Conservation (phyloP, 306 rosid genomes). For the Begonia loranthoides region DNA sequence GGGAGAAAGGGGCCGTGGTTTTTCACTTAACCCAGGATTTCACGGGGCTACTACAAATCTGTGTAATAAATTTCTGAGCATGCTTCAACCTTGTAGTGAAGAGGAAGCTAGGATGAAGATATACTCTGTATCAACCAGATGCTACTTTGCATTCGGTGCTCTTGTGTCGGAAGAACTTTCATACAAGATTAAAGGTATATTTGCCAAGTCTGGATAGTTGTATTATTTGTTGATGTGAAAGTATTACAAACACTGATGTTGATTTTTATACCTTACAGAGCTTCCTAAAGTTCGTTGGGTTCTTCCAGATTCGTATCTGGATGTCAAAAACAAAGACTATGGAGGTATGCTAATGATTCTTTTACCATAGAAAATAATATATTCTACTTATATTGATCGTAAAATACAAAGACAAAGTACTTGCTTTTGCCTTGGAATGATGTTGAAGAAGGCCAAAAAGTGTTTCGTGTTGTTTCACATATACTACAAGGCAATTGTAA, state of each 20-base stretch:
- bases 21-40: too few species aligned
- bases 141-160: not conserved
- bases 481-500: too few species aligned
- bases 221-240: too few species aligned
- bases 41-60: too few species aligned
- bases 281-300: slow-evolving; percentile 85
- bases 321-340: slow-evolving; percentile 78
- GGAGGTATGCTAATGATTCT: slow-evolving; percentile 50
- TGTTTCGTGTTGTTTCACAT: too few species aligned
- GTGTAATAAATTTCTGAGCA: not conserved
- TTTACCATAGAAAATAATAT: not conserved
- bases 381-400: not conserved
- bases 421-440: too few species aligned
- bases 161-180: not conserved
- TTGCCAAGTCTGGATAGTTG: slow-evolving; percentile 1
- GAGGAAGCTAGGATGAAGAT: not conserved
- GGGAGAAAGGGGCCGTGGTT: too few species aligned
- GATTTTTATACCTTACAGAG: slow-evolving; percentile 23
- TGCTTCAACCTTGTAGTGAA: not conserved
- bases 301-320: slow-evolving; percentile 95
- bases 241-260: too few species aligned
- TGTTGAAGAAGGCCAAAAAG: too few species aligned
- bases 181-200: not conserved
- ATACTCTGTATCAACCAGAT: not conserved
- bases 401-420: too few species aligned